Percentiles rank a stretch among this genome's conserved stretches.
Evolutionary conservation across 768 basidiomycete genomes (phyloP).

Genomic region (Suillus americanus): DNA sequence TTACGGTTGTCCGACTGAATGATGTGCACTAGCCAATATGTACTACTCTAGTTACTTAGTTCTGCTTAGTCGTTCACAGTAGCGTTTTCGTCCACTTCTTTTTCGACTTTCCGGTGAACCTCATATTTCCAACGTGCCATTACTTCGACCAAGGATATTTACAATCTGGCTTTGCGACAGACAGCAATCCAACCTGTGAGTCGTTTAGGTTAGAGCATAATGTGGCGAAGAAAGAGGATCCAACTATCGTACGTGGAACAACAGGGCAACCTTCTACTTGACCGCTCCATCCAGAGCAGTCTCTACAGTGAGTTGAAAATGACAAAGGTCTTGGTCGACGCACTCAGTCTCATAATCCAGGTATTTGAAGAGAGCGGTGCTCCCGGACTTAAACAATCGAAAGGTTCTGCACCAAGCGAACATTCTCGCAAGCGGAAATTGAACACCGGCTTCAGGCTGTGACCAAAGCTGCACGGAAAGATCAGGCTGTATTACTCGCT

Average conservation of each 20-base stretch:
- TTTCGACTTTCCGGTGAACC: too few species aligned
- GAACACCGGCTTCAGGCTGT: slow-evolving; percentile 19
- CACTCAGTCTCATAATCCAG: slow-evolving; percentile 29
- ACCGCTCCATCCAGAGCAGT: slow-evolving; percentile 50
- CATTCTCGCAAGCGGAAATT: slow-evolving; percentile 27
- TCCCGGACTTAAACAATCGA: slow-evolving; percentile 51
- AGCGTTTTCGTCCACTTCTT: too few species aligned
- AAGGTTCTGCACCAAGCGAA: slow-evolving; percentile 35
- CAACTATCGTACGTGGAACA: background rate
- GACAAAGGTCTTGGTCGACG: background rate
- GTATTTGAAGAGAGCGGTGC: slow-evolving; percentile 52
- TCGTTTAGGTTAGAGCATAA: too few species aligned
- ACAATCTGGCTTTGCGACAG: slow-evolving; percentile 18
- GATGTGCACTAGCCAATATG: too few species aligned
- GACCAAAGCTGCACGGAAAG: slow-evolving; percentile 20
- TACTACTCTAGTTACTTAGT: too few species aligned
- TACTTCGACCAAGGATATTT: slow-evolving; percentile 29
- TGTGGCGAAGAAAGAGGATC: background rate
- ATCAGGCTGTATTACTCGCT: slow-evolving; percentile 14
- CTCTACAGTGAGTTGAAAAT: slow-evolving; percentile 43
- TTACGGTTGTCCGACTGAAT: too few species aligned
- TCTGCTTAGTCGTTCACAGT: too few species aligned
- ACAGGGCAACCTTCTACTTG: slow-evolving; percentile 9
- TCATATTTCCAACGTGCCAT: too few species aligned
- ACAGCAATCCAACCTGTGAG: too few species aligned